These are phyloP conservation scores for Pichia sp. DNA, from an alignment of 1,139 yeast genomes.

Conservation along the genomic window DNA sequence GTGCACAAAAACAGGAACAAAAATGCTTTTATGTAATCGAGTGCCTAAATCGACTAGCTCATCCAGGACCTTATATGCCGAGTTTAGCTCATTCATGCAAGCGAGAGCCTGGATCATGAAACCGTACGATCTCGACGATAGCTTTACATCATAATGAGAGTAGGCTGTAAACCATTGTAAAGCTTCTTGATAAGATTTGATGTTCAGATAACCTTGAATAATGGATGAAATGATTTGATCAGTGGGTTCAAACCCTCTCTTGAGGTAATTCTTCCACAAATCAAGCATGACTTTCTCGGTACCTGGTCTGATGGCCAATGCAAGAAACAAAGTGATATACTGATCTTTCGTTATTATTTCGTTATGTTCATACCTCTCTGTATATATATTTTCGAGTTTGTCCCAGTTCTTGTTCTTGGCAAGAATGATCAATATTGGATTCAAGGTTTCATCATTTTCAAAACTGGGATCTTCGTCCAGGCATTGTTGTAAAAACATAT, in stretches of 20 bases:
- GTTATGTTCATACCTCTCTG: conserved; percentile 51
- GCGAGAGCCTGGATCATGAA: conserved; percentile 36
- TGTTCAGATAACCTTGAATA: conserved; percentile 38
- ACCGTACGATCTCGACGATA: conserved; percentile 34
- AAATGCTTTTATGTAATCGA: conserved; percentile 19
- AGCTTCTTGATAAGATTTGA: conserved; percentile 42
- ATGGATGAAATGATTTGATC: conserved; percentile 42
- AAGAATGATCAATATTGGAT: conserved; percentile 40
- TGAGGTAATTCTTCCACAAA: conserved; percentile 39
- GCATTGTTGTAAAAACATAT: conserved; percentile 25
- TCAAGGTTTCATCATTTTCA: conserved; percentile 27
- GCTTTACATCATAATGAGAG: conserved; percentile 30
- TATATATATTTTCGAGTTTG: conserved; percentile 54
- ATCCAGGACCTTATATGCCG: conserved; percentile 37
- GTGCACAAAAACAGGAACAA: conserved; percentile 27
- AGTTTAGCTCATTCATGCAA: conserved; percentile 31
- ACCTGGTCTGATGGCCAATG: conserved; percentile 49
- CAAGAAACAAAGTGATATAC: conserved; percentile 57
- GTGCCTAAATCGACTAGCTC: conserved; percentile 23
- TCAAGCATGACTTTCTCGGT: conserved; percentile 46
- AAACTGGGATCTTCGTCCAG: conserved; percentile 15
- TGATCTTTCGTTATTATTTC: conserved; percentile 50
- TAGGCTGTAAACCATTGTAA: conserved; percentile 35
- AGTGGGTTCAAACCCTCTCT: conserved; percentile 43
- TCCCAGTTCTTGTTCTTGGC: conserved; percentile 52